Evolutionary conservation across 2,329 filamentous ascomycete species (phyloP), one percentile per base, ranked within the genome.

Genomic region (Fusarium concolor): DNA sequence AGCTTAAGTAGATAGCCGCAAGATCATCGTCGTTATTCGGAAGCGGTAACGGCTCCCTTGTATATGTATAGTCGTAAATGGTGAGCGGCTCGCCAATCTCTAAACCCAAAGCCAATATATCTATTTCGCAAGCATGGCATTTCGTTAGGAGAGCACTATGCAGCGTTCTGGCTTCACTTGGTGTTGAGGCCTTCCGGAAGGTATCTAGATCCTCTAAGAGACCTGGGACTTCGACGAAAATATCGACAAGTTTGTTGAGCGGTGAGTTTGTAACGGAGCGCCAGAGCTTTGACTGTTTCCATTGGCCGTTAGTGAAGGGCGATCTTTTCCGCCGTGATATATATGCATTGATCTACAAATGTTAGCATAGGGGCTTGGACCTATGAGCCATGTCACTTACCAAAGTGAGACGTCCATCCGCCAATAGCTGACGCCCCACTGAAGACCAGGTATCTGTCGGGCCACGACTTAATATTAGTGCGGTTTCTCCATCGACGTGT

Each of bases 401-500:
- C 15, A 66, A 5, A 1, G 45, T 56, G 3, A 62, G 44, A 15
- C 61, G 56, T 1, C 62, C 62, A n/a, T 65, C 49, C 14, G 62
- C 45, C 6, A 66, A 24, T 0, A 66, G 37, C 10, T 66, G 62
- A 4, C 42, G 45, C n/a, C 62, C 62, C 17, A 50, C 46, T 0
- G 18, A 2, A 1, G 62, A 65, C 62, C 62, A 66, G 0, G 17
- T 3, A 37, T 61, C 44, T 2, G 37, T 4, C 0, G 61, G 62
- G 0, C 61, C 62, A 0, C 61, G 55, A 4, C 43, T 66, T 2
- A 62, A 4, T 0, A 66, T 66, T 0, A 66, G 29, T 4, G 62
- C 45, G 2, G 61, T 61, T 9, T 66, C 62, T 0, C 62, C 62
- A 14, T 66, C 62, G 1, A 66, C 17, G 1, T 66, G 62, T 2